Base-by-base conservation (phyloP, 257 asterid species). In the Euphrasia confusa region DNA sequence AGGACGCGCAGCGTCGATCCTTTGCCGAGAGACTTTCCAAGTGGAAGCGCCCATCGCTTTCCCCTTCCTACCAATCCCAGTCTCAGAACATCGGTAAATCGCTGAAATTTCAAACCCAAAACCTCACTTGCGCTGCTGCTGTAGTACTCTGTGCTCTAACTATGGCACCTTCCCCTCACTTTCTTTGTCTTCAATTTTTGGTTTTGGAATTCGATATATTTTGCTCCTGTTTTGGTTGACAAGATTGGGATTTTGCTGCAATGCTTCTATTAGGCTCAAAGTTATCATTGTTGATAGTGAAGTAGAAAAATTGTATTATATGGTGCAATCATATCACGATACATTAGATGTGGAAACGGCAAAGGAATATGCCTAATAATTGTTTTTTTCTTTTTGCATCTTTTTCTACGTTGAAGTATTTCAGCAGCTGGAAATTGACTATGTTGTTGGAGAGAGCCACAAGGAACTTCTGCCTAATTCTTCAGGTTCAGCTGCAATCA, bases 371-470 rank as follows among this genome's bases (percentile, higher is more conserved):
- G 39, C 35, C 21, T 10, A 50, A 15, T 59, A 55, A 40, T 28
- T 56, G 26, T 17, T n/a, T 9, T n/a, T 15, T 7, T 53, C 18
- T 40, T 24, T 14, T 61, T 21, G 9, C 49, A 63, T 40, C 54
- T 17, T 8, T 66, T 72, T 63, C 68, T 54, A 11, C 55, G 53
- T 54, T 70, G 67, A 10, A 91, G 97, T 77, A 14, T 93, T 93
- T 79, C 99, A 93, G 71, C 97, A 93, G 77, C 66, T 93, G 84
- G 99, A 93, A 66, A 89, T 93, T 54, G 96, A 93, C 77, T 93
- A 87, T 52, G 74, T 89, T 10, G 85, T 93, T 59, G 96, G 94
- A 48, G 94, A 83, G 30, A 82, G 80, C 73, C 81, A 83, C 70
- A 87, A 81, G 79, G 89, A 80, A 71, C 75, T 89, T 62, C 62